A percentile compares a stretch with the other conserved stretches of the same genome.
phyloP scores from a whole-genome alignment of 2,329 filamentous ascomycete species.

The Diatrype stigma region DNA sequence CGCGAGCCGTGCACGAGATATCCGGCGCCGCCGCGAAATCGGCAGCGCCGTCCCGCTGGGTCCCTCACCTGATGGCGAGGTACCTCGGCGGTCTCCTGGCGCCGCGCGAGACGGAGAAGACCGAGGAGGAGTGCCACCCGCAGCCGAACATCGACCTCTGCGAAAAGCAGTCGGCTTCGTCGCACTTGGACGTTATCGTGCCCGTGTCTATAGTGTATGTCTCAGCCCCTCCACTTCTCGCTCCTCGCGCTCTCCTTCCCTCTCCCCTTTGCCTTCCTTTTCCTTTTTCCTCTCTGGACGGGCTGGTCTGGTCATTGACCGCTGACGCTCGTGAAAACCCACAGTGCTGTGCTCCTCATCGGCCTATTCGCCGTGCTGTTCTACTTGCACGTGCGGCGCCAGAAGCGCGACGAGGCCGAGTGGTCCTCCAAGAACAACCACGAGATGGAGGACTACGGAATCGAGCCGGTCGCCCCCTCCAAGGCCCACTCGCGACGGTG shows the following conservation, averaged over 20 bases:
- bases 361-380: slow-evolving; percentile 13
- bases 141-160: slow-evolving; percentile 23
- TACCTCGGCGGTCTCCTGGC: slow-evolving; percentile 9
- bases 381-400: slow-evolving; percentile 22
- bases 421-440: slow-evolving; percentile 25
- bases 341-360: slow-evolving; percentile 19
- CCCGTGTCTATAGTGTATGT: slow-evolving; percentile 20
- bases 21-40: background rate
- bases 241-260: background rate
- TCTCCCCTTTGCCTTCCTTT: background rate
- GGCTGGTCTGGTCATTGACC: too few relatives aligned
- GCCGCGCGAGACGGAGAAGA: slow-evolving; percentile 11
- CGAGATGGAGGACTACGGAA: slow-evolving; percentile 28
- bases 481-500: background rate
- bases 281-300: too few relatives aligned
- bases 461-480: slow-evolving; percentile 8
- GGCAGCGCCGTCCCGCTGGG: background rate
- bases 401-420: slow-evolving; percentile 20
- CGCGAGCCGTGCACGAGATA: background rate
- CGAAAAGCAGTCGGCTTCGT: slow-evolving; percentile 21
- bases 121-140: slow-evolving; percentile 16
- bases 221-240: background rate
- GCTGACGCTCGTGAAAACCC: background rate
- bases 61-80: background rate
- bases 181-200: slow-evolving; percentile 15